Percentiles rank a stretch among this genome's conserved stretches.
phyloP scores from a whole-genome alignment of 306 rosid genomes.

The Carpinus viminea region DNA sequence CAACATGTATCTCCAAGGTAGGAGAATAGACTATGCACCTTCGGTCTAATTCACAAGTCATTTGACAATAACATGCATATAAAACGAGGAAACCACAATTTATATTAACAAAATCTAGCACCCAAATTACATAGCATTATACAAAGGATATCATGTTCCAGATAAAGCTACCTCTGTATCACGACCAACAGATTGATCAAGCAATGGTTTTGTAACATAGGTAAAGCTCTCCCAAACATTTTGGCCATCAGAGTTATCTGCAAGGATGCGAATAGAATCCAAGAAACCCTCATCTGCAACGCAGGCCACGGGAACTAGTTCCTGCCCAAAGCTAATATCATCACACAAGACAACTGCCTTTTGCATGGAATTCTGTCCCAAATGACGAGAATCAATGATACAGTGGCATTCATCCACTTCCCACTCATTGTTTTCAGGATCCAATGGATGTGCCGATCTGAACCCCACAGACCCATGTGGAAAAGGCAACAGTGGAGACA shows the following conservation, averaged over 20 bases:
- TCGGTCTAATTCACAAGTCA: neutral
- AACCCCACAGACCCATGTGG: constrained; percentile 38
- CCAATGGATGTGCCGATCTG: constrained; percentile 33
- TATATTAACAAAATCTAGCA: neutral
- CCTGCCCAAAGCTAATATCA: constrained; percentile 94
- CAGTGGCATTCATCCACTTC: constrained; percentile 77
- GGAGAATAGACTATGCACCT: neutral
- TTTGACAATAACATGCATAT: neutral
- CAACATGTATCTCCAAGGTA: neutral
- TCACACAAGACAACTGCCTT: constrained; percentile 61
- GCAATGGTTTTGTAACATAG: constrained; percentile 66
- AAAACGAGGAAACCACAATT: neutral
- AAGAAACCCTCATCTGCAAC: constrained; percentile 62
- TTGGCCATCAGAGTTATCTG: constrained; percentile 41
- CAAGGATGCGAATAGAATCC: constrained; percentile 48
- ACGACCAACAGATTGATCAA: constrained; percentile 63
- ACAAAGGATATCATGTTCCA: constrained; percentile 24
- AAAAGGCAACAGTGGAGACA: constrained; percentile 60
- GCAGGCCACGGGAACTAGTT: constrained; percentile 74
- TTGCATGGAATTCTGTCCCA: constrained; percentile 48
- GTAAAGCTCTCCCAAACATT: constrained; percentile 75
- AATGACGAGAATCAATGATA: constrained; percentile 51
- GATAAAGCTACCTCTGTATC: constrained; percentile 67
- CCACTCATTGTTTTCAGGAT: constrained; percentile 55
- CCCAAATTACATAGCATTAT: constrained; percentile 21